Evolutionary conservation across 768 basidiomycete genomes (phyloP), one percentile per base, ranked within the genome.

Genomic region (Tephrocybe sp.): DNA sequence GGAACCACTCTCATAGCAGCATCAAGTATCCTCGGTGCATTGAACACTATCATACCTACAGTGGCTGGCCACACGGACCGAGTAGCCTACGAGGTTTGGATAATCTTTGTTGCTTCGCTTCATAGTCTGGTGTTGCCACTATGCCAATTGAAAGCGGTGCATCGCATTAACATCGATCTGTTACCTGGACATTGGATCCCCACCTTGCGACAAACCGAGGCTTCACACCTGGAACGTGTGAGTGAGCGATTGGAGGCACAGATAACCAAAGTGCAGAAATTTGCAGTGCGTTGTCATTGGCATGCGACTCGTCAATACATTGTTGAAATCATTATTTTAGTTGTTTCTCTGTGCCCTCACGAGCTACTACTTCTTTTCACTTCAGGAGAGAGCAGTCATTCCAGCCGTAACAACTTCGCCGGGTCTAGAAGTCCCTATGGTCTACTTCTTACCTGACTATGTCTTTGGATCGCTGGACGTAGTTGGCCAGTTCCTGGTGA

Each of bases 221-320:
- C 62, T 10, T 65, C 64, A 1, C 69, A 70, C 45, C 49, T 45
- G 48, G 70, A 72, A 52, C 53, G 68, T 5, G 57, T 62, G 10
- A 69, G 65, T 32, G 52, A 57, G 19, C 50, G 62, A 22, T 8
- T 56, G 42, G 62, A 65, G 17, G 38, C 51, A 30, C 36, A 26
- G 12, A 49, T 30, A 19, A 46, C 31, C 19, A 33, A 33, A 34
- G 26, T 11, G n/a, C 14, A 30, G 14, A 49, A 53, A 48, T 5
- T 36, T 22, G 45, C 26, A 26, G 55, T 56, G 30, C 22, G 55
- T 39, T 19, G 5, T 22, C 33, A 10, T 11, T 26, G 30, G 22
- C 14, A n/a, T 16, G 10, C 31, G 19, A 22, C 19, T 8, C 16
- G 14, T n/a, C n/a, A n/a, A 10, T 36, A 14, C 4, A 11, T 11